Conservation (phyloP, 441 rosid species). For the Omphalea diandra region DNA sequence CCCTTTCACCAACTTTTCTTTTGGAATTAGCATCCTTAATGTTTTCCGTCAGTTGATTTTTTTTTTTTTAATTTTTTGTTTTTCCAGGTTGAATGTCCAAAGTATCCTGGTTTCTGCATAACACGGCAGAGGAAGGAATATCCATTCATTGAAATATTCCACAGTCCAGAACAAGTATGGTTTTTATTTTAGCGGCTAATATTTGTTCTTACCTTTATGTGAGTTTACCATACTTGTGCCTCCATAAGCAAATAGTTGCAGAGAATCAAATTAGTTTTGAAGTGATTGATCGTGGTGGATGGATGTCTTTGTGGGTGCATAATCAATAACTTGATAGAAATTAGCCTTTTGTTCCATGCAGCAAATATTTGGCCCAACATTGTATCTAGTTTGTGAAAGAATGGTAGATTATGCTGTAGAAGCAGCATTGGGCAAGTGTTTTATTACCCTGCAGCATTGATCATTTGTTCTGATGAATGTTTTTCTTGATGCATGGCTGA, state of each 20-base stretch:
- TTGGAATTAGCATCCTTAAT: conserved; percentile 6
- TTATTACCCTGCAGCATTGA: not conserved
- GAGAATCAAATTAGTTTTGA: not conserved
- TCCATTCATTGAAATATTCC: conserved; percentile 91
- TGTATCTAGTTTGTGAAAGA: not conserved
- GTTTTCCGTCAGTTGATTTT: conserved; percentile 6
- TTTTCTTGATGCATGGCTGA: no score
- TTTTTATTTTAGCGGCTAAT: conserved; percentile 3
- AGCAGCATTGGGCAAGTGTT: not conserved
- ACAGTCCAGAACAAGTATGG: conserved; percentile 78
- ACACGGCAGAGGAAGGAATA: conserved; percentile 84
- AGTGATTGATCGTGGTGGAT: conserved; percentile 2
- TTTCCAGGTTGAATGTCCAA: conserved; percentile 94
- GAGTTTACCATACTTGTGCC: not conserved
- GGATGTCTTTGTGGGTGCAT: not conserved
- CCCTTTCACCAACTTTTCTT: not conserved
- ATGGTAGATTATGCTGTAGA: not conserved
- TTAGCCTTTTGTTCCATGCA: not conserved
- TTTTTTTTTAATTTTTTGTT: conserved; percentile 23
- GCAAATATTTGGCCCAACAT: not conserved
- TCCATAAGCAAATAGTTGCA: not conserved
- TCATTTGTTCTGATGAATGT: not conserved
- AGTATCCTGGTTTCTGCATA: conserved; percentile 92
- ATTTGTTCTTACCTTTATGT: conserved; percentile 13
- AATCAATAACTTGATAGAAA: not conserved